A percentile compares a stretch with the other conserved stretches of the same genome.
Conservation (phyloP, 2,329 filamentous ascomycete genomes). For the Colletotrichum falcatum region DNA sequence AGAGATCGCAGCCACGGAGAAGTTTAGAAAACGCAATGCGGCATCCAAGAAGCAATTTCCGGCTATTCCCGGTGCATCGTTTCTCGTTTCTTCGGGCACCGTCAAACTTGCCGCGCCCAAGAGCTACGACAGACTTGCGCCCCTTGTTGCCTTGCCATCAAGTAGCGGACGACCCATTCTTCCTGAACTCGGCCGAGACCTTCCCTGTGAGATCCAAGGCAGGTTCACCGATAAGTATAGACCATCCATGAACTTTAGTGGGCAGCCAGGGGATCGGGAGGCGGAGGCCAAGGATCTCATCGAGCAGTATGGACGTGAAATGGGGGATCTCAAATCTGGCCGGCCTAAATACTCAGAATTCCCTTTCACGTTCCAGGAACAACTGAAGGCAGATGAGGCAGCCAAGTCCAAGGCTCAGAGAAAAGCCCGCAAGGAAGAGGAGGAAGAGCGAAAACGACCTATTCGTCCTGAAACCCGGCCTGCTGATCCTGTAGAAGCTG, state of each 20-base stretch:
- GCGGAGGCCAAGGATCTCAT: conserved; percentile 54
- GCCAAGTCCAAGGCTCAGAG: conserved; percentile 60
- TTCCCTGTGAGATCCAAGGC: conserved; percentile 60
- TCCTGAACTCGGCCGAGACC: conserved; percentile 52
- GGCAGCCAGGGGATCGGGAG: conserved; percentile 55
- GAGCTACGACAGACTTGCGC: conserved; percentile 59
- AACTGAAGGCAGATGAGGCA: conserved; percentile 60
- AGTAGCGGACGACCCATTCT: conserved; percentile 54
- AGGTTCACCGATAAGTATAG: conserved; percentile 56
- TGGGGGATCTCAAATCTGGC: conserved; percentile 56
- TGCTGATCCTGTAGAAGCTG: conserved; percentile 58
- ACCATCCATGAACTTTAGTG: conserved; percentile 54
- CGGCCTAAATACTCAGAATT: conserved; percentile 62
- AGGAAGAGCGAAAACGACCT: conserved; percentile 56
- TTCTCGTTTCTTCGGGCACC: conserved; percentile 53
- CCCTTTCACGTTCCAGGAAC: conserved; percentile 57
- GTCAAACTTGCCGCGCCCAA: conserved; percentile 58
- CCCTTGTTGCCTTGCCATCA: conserved; percentile 56
- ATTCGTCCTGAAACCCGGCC: conserved; percentile 59
- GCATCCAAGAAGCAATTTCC: conserved; percentile 54
- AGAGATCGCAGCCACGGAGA: conserved; percentile 48
- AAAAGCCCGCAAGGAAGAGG: conserved; percentile 57
- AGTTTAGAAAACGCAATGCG: conserved; percentile 54
- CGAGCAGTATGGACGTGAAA: conserved; percentile 56
- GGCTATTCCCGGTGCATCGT: conserved; percentile 53